Base-by-base conservation (phyloP, 108 stramenopile genomes). In the Cyclotella cryptica region DNA sequence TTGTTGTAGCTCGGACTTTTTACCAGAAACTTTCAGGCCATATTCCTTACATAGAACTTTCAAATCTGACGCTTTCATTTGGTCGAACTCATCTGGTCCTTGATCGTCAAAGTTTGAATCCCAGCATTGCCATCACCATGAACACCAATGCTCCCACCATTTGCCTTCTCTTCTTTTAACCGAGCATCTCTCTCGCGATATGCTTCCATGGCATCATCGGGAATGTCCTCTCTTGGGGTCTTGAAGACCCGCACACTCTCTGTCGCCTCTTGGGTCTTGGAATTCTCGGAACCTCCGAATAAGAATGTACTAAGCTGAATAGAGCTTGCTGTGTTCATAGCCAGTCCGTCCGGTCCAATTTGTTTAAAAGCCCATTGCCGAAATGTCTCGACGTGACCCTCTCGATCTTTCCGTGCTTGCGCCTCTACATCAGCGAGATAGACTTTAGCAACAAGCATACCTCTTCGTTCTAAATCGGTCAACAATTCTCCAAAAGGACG, bases 401-500 rank as follows among this genome's bases (percentile, higher is more conserved):
- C 75, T 47, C 93, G 87, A 79, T 98, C 98, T 72, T 88, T 74
- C 17, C 88, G 77, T 11, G 95, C 98, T 69, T 91, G 83, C 11
- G 55, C 55, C 52, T 98, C 98, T 11, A 98, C 95, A 18, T 75
- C 71, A 10, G 89, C 84, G 39, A 99, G 84, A 78, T 99, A 96
- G 49, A 92, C 92, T 54, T 90, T 84, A 22, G 96, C 92, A 10
- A 98, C 92, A n/a, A 88, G 82, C 55, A 99, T 96, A 22, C 99
- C 99, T 18, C 88, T 86, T 53, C 96, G 80, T 84, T 99, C 99
- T 92, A 99, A 97, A 78, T 99, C 98, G 5, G 98, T 99, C 29
- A 99, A 87, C 11, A 98, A 88, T 64, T 96, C 89, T 15, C 96
- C 99, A 74, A 99, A 99, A 10, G 88, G 87, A 10, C 96, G 77